Base-by-base conservation (phyloP, 2,329 filamentous ascomycete genomes). In the Cadophora sp. region DNA sequence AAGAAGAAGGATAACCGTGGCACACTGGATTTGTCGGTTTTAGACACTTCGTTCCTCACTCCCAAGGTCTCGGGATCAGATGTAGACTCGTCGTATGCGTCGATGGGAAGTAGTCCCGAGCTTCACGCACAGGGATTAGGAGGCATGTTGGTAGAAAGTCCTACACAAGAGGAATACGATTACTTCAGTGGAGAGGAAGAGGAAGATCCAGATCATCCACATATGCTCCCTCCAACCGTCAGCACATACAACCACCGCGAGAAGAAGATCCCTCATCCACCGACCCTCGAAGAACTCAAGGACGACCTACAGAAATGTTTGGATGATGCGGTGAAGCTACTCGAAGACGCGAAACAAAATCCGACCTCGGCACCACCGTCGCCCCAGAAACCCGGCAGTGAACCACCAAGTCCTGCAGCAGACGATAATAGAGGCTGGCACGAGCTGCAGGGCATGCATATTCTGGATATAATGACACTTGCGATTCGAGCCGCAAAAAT, bases 401-500 rank as follows among this genome's bases (percentile, higher is more conserved):
- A 68, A n/a, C 59, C 69, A 46, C n/a, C 37, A 31, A 68, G 48
- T 73, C 46, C 79, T 74, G 51, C 77, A 75, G 62, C 70, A 55
- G 75, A 75, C 22, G 76, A 76, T 5, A 78, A 77, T 34, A 76
- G 89, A 72, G 90, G 89, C 9, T 97, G 92, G 89, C 88, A 92
- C 78, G 93, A 97, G 79, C 86, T 97, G 26, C 93, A 97, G 79
- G 96, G 95, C 22, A 89, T 98, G 83, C 92, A 97, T 76, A 89
- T 99, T 46, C 87, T 98, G 66, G 95, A 98, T 78, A 90, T 97
- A 64, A 91, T 96, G 77, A 99, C 96, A 0, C 85, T 98, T 64
- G 95, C 95, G n/a, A 98, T 99, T 73, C 89, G 94, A 63, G 94
- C 95, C 1, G 96, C 96, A 62, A 97, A 97, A 81, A 91, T 97